phyloP scores from a whole-genome alignment of 192 early-diverging fungal species.

The Chytriomyces sp. region DNA sequence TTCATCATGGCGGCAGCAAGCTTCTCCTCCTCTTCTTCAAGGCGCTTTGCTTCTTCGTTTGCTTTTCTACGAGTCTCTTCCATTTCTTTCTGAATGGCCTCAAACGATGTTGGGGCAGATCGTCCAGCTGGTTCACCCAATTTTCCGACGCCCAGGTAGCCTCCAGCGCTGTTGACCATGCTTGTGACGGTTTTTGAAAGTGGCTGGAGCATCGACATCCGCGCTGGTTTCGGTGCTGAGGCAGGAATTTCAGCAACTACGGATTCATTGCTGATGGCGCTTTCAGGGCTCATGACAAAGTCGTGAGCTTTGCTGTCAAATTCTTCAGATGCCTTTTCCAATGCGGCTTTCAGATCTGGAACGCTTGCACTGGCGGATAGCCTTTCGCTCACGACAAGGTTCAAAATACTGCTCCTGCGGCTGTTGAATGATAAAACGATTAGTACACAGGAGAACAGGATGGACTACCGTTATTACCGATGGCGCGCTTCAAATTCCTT shows the following conservation, averaged over 20 bases:
- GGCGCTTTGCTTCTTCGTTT: slow-evolving; percentile 20
- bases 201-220: slow-evolving; percentile 27
- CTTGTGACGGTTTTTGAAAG: slow-evolving; percentile 7
- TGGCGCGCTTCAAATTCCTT: slow-evolving; percentile 39
- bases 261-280: background rate
- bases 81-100: slow-evolving; percentile 39
- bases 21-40: slow-evolving; percentile 28
- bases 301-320: background rate
- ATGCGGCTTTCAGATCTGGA: slow-evolving; percentile 23
- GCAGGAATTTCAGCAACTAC: background rate
- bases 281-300: slow-evolving; percentile 4
- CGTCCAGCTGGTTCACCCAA: background rate
- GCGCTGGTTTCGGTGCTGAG: background rate
- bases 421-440: background rate
- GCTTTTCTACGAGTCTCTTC: slow-evolving; percentile 13
- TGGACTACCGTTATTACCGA: background rate
- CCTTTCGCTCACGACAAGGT: slow-evolving; percentile 21
- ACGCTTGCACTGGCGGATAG: slow-evolving; percentile 22
- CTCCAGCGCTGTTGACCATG: slow-evolving; percentile 11
- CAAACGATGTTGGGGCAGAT: slow-evolving; percentile 18
- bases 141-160: background rate
- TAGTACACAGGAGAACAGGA: background rate
- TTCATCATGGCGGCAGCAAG: background rate
- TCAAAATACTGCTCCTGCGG: slow-evolving; percentile 23
- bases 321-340: slow-evolving; percentile 1